Evolutionary conservation across 2,329 filamentous ascomycete species (phyloP).

Genomic region (Alternaria dauci): DNA sequence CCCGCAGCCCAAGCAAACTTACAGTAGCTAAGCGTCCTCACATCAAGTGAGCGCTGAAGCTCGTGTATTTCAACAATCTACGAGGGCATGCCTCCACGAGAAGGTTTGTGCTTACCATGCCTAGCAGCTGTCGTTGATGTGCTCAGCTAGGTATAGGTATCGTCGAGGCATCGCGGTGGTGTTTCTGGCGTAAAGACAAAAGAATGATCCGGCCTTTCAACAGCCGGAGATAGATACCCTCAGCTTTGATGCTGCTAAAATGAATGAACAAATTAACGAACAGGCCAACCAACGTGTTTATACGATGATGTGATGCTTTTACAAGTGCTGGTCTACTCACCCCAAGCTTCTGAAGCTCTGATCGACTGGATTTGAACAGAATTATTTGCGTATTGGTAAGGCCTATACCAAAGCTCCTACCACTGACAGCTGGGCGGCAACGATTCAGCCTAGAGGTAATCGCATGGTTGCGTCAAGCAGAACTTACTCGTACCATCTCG

Average conservation of each 20-base stretch:
- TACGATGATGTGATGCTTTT: background rate
- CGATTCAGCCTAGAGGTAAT: no score
- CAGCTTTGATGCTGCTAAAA: slow-evolving; percentile 14
- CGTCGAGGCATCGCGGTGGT: slow-evolving; percentile 3
- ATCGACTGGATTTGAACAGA: no score
- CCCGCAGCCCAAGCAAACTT: slow-evolving; percentile 53
- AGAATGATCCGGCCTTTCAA: slow-evolving; percentile 28
- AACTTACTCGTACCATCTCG: no score
- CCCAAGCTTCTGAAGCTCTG: no score
- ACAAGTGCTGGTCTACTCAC: background rate
- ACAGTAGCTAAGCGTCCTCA: slow-evolving; percentile 46
- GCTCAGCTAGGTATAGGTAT: background rate
- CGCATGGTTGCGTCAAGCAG: no score
- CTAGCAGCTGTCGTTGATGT: background rate
- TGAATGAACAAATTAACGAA: background rate
- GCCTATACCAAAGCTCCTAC: no score
- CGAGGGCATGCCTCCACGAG: slow-evolving; percentile 30
- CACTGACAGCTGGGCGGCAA: no score
- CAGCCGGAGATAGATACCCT: slow-evolving; percentile 34
- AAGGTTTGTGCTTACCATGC: slow-evolving; percentile 6
- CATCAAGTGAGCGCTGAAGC: slow-evolving; percentile 42
- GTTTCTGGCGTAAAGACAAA: slow-evolving; percentile 10
- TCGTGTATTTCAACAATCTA: slow-evolving; percentile 54
- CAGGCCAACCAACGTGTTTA: background rate
- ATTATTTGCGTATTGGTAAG: no score